These are phyloP conservation scores for Leucogyrophana mollusca DNA, from an alignment of 768 basidiomycete species.

Conservation along the genomic window DNA sequence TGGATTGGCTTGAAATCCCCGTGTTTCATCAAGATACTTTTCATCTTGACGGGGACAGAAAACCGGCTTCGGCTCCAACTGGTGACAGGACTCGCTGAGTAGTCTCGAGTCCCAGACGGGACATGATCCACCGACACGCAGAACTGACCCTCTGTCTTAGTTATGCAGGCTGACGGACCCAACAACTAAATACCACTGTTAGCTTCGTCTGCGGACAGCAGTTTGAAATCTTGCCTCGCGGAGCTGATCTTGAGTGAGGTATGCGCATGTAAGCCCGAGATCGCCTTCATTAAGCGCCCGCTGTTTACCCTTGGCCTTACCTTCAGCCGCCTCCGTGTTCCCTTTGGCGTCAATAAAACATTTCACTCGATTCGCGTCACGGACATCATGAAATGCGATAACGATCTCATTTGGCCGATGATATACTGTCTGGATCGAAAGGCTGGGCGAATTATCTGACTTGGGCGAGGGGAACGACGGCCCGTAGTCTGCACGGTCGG, in stretches of 20 bases:
- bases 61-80: conserved; percentile 22
- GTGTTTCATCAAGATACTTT: conserved; percentile 26
- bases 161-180: conserved; percentile 46
- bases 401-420: conserved; percentile 50
- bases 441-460: conserved; percentile 9
- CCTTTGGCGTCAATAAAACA: conserved; percentile 32
- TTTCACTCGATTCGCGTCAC: conserved; percentile 50
- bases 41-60: conserved; percentile 27
- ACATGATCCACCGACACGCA: conserved; percentile 40
- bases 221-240: conserved; percentile 34
- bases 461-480: not conserved
- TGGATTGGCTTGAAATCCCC: conserved; percentile 30
- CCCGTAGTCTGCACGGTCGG: conserved; percentile 7
- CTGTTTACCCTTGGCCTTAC: conserved; percentile 8
- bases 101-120: conserved; percentile 14
- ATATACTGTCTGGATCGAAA: conserved; percentile 55
- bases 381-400: conserved; percentile 61
- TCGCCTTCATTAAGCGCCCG: conserved; percentile 2
- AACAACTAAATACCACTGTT: conserved; percentile 40
- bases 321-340: conserved; percentile 4
- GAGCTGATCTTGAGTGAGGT: conserved; percentile 46
- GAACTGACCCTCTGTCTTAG: conserved; percentile 53
- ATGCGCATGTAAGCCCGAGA: conserved; percentile 37
- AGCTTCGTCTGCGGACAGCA: conserved; percentile 5
- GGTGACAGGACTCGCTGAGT: conserved; percentile 9